Percentiles rank a stretch among this genome's conserved stretches.
Evolutionary conservation across 345 rosid genomes (phyloP).

Genomic region (Moricandia moricandioides): DNA sequence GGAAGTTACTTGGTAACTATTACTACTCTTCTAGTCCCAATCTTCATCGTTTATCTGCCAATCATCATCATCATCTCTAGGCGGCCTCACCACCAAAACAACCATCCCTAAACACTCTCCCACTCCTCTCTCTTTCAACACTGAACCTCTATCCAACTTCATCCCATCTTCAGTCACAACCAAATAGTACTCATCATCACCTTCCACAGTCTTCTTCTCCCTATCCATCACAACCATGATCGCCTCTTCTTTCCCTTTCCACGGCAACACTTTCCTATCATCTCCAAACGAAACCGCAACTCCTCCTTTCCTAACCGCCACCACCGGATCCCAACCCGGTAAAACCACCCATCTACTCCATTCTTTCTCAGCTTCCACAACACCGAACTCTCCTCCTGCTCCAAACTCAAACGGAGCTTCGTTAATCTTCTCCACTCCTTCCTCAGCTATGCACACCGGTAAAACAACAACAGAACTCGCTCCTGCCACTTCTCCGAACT

Average conservation of each 20-base stretch:
- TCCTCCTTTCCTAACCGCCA: conserved; percentile 51
- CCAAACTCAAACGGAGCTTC: conserved; percentile 66
- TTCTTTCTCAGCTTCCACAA: conserved; percentile 78
- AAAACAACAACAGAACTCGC: conserved; percentile 62
- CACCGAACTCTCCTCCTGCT: conserved; percentile 64
- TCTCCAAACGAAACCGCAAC: conserved; percentile 72
- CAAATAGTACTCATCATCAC: conserved; percentile 57
- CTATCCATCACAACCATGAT: conserved; percentile 74
- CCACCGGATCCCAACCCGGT: conserved; percentile 68
- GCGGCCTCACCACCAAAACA: conserved; percentile 80
- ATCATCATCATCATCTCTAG: conserved; percentile 55
- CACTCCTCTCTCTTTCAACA: conserved; percentile 57
- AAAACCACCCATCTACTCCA: conserved; percentile 89
- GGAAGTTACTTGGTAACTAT: conserved; percentile 13
- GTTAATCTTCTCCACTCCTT: conserved; percentile 45
- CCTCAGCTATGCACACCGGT: conserved; percentile 67
- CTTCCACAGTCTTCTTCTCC: conserved; percentile 56
- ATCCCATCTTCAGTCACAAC: conserved; percentile 39
- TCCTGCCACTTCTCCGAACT: conserved; percentile 81
- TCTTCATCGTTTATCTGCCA: conserved; percentile 67
- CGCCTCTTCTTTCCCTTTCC: conserved; percentile 77
- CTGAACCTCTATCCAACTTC: conserved; percentile 63
- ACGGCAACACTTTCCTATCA: conserved; percentile 61
- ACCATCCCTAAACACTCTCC: conserved; percentile 58
- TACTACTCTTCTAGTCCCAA: conserved; percentile 66